Base-by-base conservation (phyloP, 306 rosid genomes). In the Oemleria cerasiformis region DNA sequence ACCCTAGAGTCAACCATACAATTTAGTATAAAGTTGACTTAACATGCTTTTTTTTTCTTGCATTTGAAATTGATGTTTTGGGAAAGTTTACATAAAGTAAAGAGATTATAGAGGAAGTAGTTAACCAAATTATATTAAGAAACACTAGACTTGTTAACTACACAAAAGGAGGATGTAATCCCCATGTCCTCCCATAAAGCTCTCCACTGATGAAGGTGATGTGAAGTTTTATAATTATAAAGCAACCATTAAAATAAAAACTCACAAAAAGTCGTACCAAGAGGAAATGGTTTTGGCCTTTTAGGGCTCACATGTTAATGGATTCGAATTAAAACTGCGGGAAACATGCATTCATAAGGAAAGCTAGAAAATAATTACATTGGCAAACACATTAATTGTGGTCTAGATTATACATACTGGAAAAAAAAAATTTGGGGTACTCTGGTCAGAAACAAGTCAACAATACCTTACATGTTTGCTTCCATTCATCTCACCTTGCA, bases 401-500 rank as follows among this genome's bases (percentile, higher is more conserved):
- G 41, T 57, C 65, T 56, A 70, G 19, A 44, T 56, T 57, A 39
- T 64, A 83, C 72, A 56, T 36, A 16, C 57, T 66, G 63, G n/a
- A n/a, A n/a, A 40, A 49, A 17, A 13, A 45, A 25, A n/a, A 6
- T 41, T 74, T 57, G 57, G 58, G 69, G 74, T 55, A 40, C 70
- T 59, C 54, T 30, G 45, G n/a, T 68, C 79, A 64, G 73, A 69
- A 67, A 63, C 8, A 40, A 74, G 42, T n/a, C 15, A 17, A 66
- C 63, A 72, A 16, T 25, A 50, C 73, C 51, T 65, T 73, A 58
- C 70, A 53, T 15, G 67, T 75, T 63, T 44, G 73, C 30, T 15
- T 72, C 76, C 68, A 77, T 66, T 60, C 79, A 54, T 70, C 77
- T 66, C 80, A 36, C 71, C 71, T 71, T 38, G 20, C 66, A 47